Evolutionary conservation across 495 filamentous ascomycete species (phyloP).

Genomic region (Astrothelium macrocarpum): DNA sequence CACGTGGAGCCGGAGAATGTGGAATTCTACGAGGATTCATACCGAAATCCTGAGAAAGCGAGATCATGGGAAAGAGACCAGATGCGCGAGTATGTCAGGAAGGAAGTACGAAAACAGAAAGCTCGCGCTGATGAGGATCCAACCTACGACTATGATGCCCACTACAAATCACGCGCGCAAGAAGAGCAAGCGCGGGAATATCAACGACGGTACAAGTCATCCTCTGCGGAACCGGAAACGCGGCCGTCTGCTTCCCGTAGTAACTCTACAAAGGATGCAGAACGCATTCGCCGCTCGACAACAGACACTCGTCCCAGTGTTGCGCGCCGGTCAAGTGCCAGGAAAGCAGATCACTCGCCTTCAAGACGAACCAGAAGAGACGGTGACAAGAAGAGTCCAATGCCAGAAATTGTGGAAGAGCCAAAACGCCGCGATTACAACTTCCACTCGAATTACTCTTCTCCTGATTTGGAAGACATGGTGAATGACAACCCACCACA

Average conservation of each 20-base stretch:
- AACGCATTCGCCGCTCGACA: neutral
- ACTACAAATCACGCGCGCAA: neutral
- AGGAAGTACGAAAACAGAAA: neutral
- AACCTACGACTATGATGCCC: neutral
- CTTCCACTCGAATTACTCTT: constrained; percentile 7
- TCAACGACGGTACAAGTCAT: neutral
- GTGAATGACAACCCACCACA: constrained; percentile 17
- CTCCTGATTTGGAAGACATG: constrained; percentile 22
- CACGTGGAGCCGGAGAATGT: constrained; percentile 17
- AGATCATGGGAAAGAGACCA: neutral
- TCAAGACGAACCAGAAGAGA: neutral
- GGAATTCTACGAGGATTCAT: constrained; percentile 16
- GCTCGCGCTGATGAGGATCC: neutral
- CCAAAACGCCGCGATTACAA: constrained; percentile 10
- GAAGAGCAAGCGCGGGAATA: neutral
- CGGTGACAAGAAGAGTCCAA: neutral
- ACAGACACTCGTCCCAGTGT: neutral
- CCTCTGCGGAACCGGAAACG: neutral
- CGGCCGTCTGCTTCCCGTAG: neutral
- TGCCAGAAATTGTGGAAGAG: constrained; percentile 25
- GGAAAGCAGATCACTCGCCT: neutral
- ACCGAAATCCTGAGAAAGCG: constrained; percentile 7
- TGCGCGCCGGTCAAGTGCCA: neutral
- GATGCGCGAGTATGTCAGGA: neutral
- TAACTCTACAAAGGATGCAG: neutral